Conservation (phyloP, 192 early-diverging fungal genomes). For the Nowakowskiella sp. region DNA sequence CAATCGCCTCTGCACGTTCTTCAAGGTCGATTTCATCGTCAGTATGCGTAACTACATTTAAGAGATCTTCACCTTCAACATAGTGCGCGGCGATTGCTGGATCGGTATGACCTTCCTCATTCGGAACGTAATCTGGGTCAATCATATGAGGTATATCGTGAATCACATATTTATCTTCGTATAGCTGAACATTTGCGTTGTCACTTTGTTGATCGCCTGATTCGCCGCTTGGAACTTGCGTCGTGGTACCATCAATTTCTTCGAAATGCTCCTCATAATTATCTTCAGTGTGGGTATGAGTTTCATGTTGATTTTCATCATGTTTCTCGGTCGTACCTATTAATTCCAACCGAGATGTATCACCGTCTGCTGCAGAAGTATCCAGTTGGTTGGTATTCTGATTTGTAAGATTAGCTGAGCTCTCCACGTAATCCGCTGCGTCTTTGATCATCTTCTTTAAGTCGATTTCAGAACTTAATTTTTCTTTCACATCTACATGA, state of each 20-base stretch:
- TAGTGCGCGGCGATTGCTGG: background rate
- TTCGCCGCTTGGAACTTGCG: background rate
- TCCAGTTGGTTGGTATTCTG: too few species aligned
- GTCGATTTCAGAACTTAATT: too few species aligned
- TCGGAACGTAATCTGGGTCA: background rate
- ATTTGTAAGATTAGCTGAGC: too few species aligned
- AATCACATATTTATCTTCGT: background rate
- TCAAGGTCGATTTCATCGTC: background rate
- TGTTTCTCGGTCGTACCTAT: too few species aligned
- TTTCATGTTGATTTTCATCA: too few species aligned
- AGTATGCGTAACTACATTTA: background rate
- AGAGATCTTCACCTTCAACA: background rate
- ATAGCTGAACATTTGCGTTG: background rate
- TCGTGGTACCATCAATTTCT: constrained; percentile 6
- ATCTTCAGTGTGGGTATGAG: too few species aligned
- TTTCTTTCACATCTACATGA: too few species aligned
- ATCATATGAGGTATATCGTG: background rate
- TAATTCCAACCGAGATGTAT: too few species aligned
- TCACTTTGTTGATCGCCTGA: background rate
- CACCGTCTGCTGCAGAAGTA: too few species aligned
- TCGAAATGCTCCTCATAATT: too few species aligned
- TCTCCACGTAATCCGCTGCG: too few species aligned
- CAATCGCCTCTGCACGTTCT: background rate
- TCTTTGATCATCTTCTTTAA: too few species aligned
- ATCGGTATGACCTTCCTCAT: background rate